phyloP scores from a whole-genome alignment of 1,284 basidiomycete genomes.

The Fistulinella staudtii region DNA sequence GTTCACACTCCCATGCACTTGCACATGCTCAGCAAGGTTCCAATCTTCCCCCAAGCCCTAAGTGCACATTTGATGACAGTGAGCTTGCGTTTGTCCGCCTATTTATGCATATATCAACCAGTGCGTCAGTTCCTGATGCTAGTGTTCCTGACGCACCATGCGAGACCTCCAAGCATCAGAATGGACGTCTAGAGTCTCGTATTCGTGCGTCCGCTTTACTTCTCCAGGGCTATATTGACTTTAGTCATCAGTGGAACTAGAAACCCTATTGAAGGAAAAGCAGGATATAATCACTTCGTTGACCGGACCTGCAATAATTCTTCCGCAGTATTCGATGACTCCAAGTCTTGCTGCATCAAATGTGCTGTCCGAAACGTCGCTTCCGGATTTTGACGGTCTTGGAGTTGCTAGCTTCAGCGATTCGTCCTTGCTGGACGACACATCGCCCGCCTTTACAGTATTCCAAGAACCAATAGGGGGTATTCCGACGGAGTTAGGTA shows the following conservation, averaged over 20 bases:
- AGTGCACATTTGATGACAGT: conserved; percentile 70
- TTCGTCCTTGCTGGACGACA: not conserved
- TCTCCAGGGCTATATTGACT: not conserved
- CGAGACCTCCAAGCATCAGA: conserved; percentile 53
- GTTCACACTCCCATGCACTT: conserved; percentile 57
- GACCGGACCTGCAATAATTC: conserved; percentile 8
- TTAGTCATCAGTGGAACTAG: conserved; percentile 53
- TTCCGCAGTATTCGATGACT: not conserved
- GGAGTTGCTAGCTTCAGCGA: not conserved
- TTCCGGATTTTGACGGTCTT: not conserved
- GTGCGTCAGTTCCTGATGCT: conserved; percentile 8
- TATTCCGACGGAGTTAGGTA: conserved; percentile 7
- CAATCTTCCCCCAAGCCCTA: conserved; percentile 48
- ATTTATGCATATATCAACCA: not conserved
- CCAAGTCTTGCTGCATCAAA: not conserved
- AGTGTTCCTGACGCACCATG: conserved; percentile 16
- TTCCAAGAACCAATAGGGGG: not conserved
- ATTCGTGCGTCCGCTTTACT: conserved; percentile 48
- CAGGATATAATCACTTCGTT: conserved; percentile 20
- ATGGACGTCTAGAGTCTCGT: conserved; percentile 60
- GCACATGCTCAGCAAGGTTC: conserved; percentile 54
- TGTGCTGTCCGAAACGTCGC: not conserved
- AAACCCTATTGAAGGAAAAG: conserved; percentile 43
- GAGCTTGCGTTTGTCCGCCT: conserved; percentile 1
- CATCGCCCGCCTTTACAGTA: not conserved